These are phyloP conservation scores for Rhipidocladum racemiflorum DNA, from an alignment of 176 grass and related monocot genomes.

Conservation along the genomic window DNA sequence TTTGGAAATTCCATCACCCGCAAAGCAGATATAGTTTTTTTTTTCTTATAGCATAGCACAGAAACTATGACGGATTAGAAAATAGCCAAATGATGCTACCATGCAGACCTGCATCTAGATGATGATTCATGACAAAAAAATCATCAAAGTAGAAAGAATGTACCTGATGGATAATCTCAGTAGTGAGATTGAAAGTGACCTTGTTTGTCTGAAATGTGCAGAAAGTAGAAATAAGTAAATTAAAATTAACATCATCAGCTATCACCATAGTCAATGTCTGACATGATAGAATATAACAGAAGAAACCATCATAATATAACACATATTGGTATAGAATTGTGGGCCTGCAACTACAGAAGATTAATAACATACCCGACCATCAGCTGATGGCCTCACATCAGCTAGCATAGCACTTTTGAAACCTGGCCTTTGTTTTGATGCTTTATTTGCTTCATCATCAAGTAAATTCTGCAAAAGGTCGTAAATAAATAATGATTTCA, in stretches of 20 bases:
- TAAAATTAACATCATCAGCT: slow-evolving; percentile 28
- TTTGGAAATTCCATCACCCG: not conserved
- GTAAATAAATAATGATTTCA: slow-evolving; percentile 26
- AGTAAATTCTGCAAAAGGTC: slow-evolving; percentile 71
- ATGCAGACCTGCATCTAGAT: not conserved
- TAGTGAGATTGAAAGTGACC: slow-evolving; percentile 84
- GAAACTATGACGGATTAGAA: not conserved
- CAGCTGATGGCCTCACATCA: slow-evolving; percentile 83
- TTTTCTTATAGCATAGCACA: not conserved
- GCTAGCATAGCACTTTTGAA: slow-evolving; percentile 94
- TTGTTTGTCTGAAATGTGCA: slow-evolving; percentile 76
- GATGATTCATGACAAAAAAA: not conserved
- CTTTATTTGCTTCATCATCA: slow-evolving; percentile 58
- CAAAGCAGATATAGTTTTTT: not conserved
- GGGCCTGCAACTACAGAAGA: slow-evolving; percentile 10
- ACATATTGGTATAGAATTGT: not conserved
- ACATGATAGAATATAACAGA: slow-evolving; percentile 23
- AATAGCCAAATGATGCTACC: not conserved
- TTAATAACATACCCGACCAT: slow-evolving; percentile 74
- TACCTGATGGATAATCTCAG: slow-evolving; percentile 96
- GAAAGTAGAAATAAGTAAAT: slow-evolving; percentile 32
- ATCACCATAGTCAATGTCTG: slow-evolving; percentile 9
- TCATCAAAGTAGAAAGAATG: slow-evolving; percentile 15
- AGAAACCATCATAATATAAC: slow-evolving; percentile 22
- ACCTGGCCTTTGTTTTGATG: slow-evolving; percentile 70